Evolutionary conservation across 75 land plant genomes (phyloP).

Genomic region (Larix kaempferi): DNA sequence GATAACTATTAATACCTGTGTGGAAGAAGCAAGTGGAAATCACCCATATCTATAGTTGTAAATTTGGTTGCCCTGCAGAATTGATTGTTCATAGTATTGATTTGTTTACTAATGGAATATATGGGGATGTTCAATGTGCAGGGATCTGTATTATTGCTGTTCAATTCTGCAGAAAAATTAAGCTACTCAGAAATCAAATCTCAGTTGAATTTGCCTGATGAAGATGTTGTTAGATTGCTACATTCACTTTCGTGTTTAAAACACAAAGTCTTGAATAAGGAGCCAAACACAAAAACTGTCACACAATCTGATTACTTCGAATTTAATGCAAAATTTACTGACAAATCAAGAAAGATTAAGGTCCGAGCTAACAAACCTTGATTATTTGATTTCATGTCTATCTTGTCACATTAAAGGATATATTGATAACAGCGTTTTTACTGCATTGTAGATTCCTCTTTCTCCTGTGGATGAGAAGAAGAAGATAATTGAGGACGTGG

Average conservation of each 20-base stretch:
- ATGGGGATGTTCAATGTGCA: slow-evolving; percentile 12
- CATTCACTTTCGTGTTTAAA: slow-evolving; percentile 94
- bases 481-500: slow-evolving; percentile 93
- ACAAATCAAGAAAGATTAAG: slow-evolving; percentile 90
- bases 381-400: neutral
- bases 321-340: slow-evolving; percentile 89
- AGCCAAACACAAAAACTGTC: slow-evolving; percentile 71
- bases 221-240: slow-evolving; percentile 83
- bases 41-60: neutral
- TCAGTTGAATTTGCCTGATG: slow-evolving; percentile 82
- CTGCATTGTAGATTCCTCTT: slow-evolving; percentile 62
- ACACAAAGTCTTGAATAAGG: slow-evolving; percentile 78
- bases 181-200: slow-evolving; percentile 75
- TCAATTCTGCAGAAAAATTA: slow-evolving; percentile 69
- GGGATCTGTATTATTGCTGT: slow-evolving; percentile 77
- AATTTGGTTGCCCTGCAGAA: neutral
- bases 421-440: neutral
- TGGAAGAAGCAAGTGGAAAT: neutral
- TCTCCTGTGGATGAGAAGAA: slow-evolving; percentile 97
- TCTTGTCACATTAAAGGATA: neutral
- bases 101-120: neutral
- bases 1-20: neutral
- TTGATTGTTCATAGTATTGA: neutral
- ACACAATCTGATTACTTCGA: slow-evolving; percentile 68
- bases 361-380: slow-evolving; percentile 24